These are phyloP conservation scores for Citrus glauca DNA, from an alignment of 345 rosid species.

Conservation along the genomic window DNA sequence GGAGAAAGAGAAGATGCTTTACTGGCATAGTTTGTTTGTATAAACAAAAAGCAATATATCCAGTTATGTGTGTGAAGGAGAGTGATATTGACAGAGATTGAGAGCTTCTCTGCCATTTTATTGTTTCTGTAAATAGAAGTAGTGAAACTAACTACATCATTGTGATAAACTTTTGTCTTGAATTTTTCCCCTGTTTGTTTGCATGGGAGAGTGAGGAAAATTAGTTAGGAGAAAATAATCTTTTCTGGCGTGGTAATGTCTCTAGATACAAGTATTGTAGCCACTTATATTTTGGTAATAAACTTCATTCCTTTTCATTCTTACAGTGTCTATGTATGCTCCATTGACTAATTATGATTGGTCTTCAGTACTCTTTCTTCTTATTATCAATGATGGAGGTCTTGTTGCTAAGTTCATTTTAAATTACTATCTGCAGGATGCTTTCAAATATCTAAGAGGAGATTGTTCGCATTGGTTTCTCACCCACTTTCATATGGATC, in stretches of 20 bases:
- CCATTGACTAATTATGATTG: not conserved
- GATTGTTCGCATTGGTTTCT: slow-evolving; percentile 97
- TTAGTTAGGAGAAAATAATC: not conserved
- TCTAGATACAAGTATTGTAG: not conserved
- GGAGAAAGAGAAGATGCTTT: not conserved
- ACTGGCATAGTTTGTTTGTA: too few relatives aligned
- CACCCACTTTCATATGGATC: slow-evolving; percentile 94
- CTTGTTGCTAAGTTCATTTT: slow-evolving; percentile 16
- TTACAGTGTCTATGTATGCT: not conserved
- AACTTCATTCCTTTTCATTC: not conserved
- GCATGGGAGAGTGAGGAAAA: not conserved
- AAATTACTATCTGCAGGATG: slow-evolving; percentile 61
- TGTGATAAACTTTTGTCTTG: not conserved
- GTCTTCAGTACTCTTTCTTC: not conserved
- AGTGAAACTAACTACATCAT: not conserved
- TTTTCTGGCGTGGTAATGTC: not conserved
- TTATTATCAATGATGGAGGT: not conserved
- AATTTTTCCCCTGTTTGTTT: not conserved
- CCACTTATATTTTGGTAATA: not conserved
- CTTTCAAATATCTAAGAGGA: slow-evolving; percentile 86
- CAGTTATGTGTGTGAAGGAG: not conserved
- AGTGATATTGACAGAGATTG: not conserved
- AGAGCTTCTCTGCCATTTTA: not conserved
- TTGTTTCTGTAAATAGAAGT: not conserved
- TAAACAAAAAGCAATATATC: not conserved